Evolutionary conservation across 148 eudicot species (phyloP), one percentile per base, ranked within the genome.

Genomic region (Fagopyrum tataricum): DNA sequence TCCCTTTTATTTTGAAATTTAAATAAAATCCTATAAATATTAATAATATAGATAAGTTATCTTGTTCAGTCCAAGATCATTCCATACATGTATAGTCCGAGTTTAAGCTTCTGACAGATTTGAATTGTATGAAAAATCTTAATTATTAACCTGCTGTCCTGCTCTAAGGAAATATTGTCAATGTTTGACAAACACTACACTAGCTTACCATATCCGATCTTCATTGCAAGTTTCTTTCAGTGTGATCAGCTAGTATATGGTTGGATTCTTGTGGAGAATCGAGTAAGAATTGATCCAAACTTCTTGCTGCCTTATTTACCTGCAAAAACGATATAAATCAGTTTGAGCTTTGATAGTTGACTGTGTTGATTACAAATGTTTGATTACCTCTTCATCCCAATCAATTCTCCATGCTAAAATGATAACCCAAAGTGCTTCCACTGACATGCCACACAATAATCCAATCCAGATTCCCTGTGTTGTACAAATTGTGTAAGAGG

Each of bases 371-470:
- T 12, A 26, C 11, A 24, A 40, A 24, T 26, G 31, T 31, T 4
- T 24, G 44, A 31, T 64, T 86, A 90, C 97, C 90, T 92, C 92
- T 56, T 80, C 86, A 26, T 76, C 80, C 97, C 96, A 92, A 71
- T 90, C 79, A 9, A 87, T 92, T 83, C 67, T 90, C 93, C 91
- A 92, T 15, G 82, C 80, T 73, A 90, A 67, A 78, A 72, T 75
- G 42, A 80, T 42, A 44, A 90, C 87, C 6, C 84, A 73, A 72
- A 87, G n/a, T 0, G 87, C 73, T 66, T 92, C 91, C 7, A 80
- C 67, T 6, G 55, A 78, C 76, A 85, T 72, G 55, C 96, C 97
- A 73, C 77, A 79, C 72, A 84, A 74, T 88, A 92, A 81, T 79
- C 97, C 97, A 0, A 87, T 84, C 93, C 95, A 87, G 68, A 87